Conservation (phyloP, 2,329 filamentous ascomycete genomes). For the Pseudopithomyces maydicus region DNA sequence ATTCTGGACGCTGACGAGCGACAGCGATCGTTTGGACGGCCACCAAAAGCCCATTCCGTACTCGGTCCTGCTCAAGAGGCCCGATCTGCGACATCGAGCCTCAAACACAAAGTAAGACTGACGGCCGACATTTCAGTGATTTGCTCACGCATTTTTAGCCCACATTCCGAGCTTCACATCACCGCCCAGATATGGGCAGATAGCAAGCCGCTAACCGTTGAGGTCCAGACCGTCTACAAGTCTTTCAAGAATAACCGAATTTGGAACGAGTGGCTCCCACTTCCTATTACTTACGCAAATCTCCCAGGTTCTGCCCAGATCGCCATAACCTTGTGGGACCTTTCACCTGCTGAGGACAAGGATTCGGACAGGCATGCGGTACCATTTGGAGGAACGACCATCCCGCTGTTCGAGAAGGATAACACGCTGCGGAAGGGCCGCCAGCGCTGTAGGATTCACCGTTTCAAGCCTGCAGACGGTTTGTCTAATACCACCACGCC, state of each 20-base stretch:
- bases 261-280: slow-evolving; percentile 95
- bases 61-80: slow-evolving; percentile 77
- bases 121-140: neutral
- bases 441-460: slow-evolving; percentile 87
- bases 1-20: slow-evolving; percentile 23
- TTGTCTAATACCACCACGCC: slow-evolving; percentile 81
- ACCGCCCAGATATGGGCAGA: slow-evolving; percentile 94
- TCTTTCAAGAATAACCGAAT: slow-evolving; percentile 74
- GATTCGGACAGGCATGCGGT: slow-evolving; percentile 76
- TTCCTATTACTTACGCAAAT: slow-evolving; percentile 83
- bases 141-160: slow-evolving; percentile 51
- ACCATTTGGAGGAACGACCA: slow-evolving; percentile 92
- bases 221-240: slow-evolving; percentile 91
- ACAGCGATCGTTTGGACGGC: slow-evolving; percentile 76
- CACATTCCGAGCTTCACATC: slow-evolving; percentile 87
- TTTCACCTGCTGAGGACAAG: slow-evolving; percentile 77
- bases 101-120: slow-evolving; percentile 73
- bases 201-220: slow-evolving; percentile 91
- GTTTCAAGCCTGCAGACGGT: slow-evolving; percentile 83
- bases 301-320: slow-evolving; percentile 82
- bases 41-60: slow-evolving; percentile 75
- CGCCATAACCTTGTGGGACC: slow-evolving; percentile 93
- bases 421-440: slow-evolving; percentile 89
- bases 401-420: slow-evolving; percentile 89
- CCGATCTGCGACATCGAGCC: slow-evolving; percentile 83